phyloP scores from a whole-genome alignment of 1,284 basidiomycete genomes.

The Pyrrhoderma lamaoense region DNA sequence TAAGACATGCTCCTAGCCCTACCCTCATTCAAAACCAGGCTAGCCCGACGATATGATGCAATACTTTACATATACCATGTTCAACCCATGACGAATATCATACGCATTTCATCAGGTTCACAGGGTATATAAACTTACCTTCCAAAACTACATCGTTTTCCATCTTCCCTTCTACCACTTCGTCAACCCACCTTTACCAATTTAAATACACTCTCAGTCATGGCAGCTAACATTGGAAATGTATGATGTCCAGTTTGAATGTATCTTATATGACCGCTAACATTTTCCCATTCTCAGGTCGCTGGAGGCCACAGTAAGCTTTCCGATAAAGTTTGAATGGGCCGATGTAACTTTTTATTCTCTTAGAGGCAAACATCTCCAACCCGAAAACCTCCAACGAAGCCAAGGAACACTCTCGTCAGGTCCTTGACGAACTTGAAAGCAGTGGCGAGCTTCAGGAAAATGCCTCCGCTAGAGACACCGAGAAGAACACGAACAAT shows the following conservation, averaged over 20 bases:
- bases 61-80: too few relatives aligned
- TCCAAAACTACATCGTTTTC: too few relatives aligned
- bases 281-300: neutral
- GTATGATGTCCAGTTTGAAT: neutral
- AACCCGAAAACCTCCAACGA: conserved; percentile 45
- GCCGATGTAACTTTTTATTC: too few relatives aligned
- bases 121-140: too few relatives aligned
- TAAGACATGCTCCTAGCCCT: too few relatives aligned
- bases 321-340: neutral
- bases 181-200: neutral
- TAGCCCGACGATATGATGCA: too few relatives aligned
- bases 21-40: too few relatives aligned
- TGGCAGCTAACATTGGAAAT: conserved; percentile 10
- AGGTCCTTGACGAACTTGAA: conserved; percentile 37
- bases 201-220: neutral
- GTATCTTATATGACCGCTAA: too few relatives aligned
- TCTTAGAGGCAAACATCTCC: conserved; percentile 24
- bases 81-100: neutral
- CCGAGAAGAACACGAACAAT: conserved; percentile 17
- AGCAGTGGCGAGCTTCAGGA: conserved; percentile 2
- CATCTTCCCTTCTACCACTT: neutral
- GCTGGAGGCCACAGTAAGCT: conserved; percentile 17
- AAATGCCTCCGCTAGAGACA: neutral
- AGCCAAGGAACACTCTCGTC: conserved; percentile 42
- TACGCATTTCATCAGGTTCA: neutral